A percentile compares a stretch with the other conserved stretches of the same genome.
These are phyloP conservation scores for Corinectria fuckeliana DNA, from an alignment of 2,329 filamentous ascomycete genomes.

Conservation along the genomic window DNA sequence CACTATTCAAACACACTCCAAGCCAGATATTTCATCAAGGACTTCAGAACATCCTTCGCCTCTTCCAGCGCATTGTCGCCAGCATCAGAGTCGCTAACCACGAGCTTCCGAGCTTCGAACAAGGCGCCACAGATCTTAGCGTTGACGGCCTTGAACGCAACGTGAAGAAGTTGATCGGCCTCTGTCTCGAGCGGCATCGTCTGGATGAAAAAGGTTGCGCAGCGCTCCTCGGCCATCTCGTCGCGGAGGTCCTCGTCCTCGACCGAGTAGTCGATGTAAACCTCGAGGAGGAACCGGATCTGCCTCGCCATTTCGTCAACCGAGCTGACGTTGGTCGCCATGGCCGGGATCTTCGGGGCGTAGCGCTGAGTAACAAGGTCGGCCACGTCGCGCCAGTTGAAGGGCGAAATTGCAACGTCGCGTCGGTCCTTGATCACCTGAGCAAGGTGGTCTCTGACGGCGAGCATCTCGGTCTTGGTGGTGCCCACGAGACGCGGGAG, in stretches of 20 bases:
- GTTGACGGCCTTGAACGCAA: constrained; percentile 10
- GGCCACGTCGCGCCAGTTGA: constrained; percentile 67
- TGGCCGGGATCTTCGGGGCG: constrained; percentile 53
- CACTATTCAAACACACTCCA: constrained; percentile 4
- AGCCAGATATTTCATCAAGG: background rate
- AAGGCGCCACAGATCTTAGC: constrained; percentile 2
- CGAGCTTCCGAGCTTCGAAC: background rate
- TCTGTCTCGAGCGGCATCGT: constrained; percentile 5
- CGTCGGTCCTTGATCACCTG: background rate
- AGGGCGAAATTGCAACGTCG: background rate
- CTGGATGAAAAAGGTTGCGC: constrained; percentile 10
- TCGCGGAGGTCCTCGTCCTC: background rate
- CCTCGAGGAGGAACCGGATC: constrained; percentile 44
- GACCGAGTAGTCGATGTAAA: constrained; percentile 46
- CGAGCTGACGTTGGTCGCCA: constrained; percentile 31
- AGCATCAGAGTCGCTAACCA: background rate
- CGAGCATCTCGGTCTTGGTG: background rate
- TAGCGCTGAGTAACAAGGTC: constrained; percentile 69
- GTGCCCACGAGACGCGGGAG: constrained; percentile 28
- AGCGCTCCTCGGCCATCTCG: constrained; percentile 1
- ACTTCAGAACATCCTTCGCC: background rate
- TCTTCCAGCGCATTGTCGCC: background rate
- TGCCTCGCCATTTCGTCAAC: constrained; percentile 31
- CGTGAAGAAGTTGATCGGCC: background rate
- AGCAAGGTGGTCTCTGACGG: constrained; percentile 1